Evolutionary conservation across 2,329 filamentous ascomycete species (phyloP), one percentile per base, ranked within the genome.

Genomic region (Myrmaecium sp.): DNA sequence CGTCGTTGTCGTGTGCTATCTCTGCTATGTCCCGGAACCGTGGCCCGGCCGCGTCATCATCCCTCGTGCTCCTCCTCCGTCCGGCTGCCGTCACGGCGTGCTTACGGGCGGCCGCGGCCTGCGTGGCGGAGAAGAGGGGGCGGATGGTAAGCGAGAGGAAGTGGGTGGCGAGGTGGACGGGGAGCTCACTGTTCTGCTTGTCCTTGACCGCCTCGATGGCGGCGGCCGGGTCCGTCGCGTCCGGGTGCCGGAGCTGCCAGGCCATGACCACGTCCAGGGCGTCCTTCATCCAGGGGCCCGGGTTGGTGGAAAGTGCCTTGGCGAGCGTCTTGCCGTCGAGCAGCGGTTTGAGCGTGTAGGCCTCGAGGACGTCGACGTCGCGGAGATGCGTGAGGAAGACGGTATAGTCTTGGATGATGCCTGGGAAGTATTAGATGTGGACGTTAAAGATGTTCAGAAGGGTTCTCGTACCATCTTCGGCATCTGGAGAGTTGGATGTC

Each of bases 161-260:
- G 20, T 60, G 52, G n/a, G 60, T 55, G 11, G 62, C 53, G 36
- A 61, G 57, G 39, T 48, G 43, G 43, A 47, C 47, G 42, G 56
- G 44, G 32, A 64, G 60, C 59, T 62, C 59, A 63, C 58, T 55
- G 37, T 53, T 46, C 29, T 31, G 40, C 28, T 31, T 43, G 29
- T 29, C 22, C 30, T 50, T 51, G 22, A 63, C 56, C 33, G 54
- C 54, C 37, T 57, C 51, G 26, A 63, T 55, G 9, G 56, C 58
- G 29, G 47, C 45, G 17, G 43, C 40, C 16, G 62, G 53, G 34
- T 84, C 74, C 3, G 62, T 67, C 30, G 57, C 59, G 4, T 61
- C 61, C 0, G 83, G 81, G 43, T 95, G 71, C 19, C 80, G 66
- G 27, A 95, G 64, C 51, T 95, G 89, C 83, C 84, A 95, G 33